phyloP scores from a whole-genome alignment of 2,329 filamentous ascomycete species.

The Paecilomyces formosus region DNA sequence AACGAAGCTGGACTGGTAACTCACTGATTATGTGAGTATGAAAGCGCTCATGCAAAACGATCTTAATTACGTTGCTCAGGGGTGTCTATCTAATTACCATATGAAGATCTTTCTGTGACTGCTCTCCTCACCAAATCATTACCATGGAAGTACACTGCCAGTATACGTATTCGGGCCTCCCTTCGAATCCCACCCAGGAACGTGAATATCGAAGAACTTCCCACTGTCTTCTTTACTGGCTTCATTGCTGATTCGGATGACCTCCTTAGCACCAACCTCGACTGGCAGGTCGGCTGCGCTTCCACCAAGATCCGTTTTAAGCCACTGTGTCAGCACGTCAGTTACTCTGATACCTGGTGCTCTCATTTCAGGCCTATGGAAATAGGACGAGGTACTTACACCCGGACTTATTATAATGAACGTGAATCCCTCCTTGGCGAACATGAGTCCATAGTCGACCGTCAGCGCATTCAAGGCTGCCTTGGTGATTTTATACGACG shows the following conservation, averaged over 20 bases:
- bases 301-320: not conserved
- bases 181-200: not conserved
- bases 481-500: constrained; percentile 41
- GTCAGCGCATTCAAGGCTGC: constrained; percentile 43
- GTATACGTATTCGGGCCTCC: not conserved
- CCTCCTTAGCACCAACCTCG: not conserved
- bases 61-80: not conserved
- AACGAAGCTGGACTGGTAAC: not conserved
- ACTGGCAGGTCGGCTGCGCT: not conserved
- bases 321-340: not conserved
- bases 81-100: not conserved
- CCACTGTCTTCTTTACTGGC: not conserved
- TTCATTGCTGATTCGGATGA: not conserved
- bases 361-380: not conserved
- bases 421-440: not conserved
- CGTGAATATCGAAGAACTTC: not conserved
- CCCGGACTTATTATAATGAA: not conserved
- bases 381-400: not conserved
- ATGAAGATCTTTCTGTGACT: not conserved
- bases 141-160: not conserved
- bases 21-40: not conserved
- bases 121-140: not conserved
- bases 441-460: constrained; percentile 8
- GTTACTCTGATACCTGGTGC: no score
- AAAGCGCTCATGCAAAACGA: not conserved